Conservation (phyloP, 768 basidiomycete genomes). For the Asterophora lycoperdoides region DNA sequence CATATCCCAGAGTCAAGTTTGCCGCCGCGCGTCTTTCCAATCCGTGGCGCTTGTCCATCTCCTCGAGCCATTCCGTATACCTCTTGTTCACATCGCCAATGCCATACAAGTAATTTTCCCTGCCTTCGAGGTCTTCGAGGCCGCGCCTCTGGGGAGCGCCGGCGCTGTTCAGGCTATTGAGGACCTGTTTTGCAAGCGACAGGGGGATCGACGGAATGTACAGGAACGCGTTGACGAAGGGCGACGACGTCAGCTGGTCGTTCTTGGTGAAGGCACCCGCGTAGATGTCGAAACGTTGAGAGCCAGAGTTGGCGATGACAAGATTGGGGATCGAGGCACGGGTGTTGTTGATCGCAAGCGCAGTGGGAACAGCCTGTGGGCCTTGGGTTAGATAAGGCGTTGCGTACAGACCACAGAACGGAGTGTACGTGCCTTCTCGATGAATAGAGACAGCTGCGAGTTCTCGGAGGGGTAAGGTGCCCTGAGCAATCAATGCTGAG, state of each 20-base stretch:
- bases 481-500: slow-evolving; percentile 28
- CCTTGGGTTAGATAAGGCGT: not conserved
- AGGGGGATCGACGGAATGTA: slow-evolving; percentile 56
- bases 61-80: slow-evolving; percentile 46
- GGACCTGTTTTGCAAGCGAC: slow-evolving; percentile 46
- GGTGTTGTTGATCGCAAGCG: slow-evolving; percentile 59
- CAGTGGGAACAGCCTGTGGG: slow-evolving; percentile 50
- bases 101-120: no score
- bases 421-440: slow-evolving; percentile 34
- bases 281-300: slow-evolving; percentile 63
- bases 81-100: slow-evolving; percentile 4
- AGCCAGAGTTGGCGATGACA: slow-evolving; percentile 62
- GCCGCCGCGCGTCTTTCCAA: not conserved
- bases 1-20: not conserved
- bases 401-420: not conserved
- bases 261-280: slow-evolving; percentile 73
- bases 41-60: slow-evolving; percentile 33
- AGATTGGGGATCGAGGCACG: slow-evolving; percentile 56
- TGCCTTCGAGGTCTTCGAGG: no score
- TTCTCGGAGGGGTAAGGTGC: slow-evolving; percentile 57
- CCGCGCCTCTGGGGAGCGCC: slow-evolving; percentile 16
- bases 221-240: slow-evolving; percentile 61
- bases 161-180: slow-evolving; percentile 47
- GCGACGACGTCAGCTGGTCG: slow-evolving; percentile 72
- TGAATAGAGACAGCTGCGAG: slow-evolving; percentile 57